phyloP scores from a whole-genome alignment of 176 grass and related monocot genomes.

The Thalia dealbata region DNA sequence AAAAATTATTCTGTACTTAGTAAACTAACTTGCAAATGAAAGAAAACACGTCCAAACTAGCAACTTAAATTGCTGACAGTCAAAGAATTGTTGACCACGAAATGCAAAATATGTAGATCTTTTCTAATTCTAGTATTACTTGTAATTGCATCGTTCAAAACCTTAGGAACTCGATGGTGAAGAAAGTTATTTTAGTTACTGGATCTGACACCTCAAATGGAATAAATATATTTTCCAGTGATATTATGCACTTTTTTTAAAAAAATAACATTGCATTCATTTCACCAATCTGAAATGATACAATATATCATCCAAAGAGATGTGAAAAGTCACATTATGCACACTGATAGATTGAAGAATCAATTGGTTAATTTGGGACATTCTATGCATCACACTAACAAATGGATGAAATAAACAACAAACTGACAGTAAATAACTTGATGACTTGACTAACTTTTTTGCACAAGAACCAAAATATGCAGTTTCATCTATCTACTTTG shows the following conservation, averaged over 20 bases:
- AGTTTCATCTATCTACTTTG: not conserved
- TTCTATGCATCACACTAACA: not conserved
- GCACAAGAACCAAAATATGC: not conserved
- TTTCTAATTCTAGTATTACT: not conserved
- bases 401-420: not conserved
- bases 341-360: not conserved
- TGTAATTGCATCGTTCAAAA: not conserved
- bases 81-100: not conserved
- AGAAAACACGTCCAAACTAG: not conserved
- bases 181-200: not conserved
- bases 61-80: not conserved
- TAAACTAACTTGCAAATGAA: not conserved
- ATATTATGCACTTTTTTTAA: no score
- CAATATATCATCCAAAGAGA: no score
- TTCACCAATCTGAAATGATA: no score
- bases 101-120: not conserved
- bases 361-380: not conserved
- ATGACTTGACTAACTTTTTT: no score
- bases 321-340: no score
- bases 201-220: not conserved
- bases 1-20: constrained; percentile 6
- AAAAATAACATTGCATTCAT: no score
- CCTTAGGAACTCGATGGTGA: not conserved
- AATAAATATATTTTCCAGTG: not conserved
- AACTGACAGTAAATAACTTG: not conserved